Base-by-base conservation (phyloP, 257 asterid genomes). In the Primulina huaijiensis region DNA sequence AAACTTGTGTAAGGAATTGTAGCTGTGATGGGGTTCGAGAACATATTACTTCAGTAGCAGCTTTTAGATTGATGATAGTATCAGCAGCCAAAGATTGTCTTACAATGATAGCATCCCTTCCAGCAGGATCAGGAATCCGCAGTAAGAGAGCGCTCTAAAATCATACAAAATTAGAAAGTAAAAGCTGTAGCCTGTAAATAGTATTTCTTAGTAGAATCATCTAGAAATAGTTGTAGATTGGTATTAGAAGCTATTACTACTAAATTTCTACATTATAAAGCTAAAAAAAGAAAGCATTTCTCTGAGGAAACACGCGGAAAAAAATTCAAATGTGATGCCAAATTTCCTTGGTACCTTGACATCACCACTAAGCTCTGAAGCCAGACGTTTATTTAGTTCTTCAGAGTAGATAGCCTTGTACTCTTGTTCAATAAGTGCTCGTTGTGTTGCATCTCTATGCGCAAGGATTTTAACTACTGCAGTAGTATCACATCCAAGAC, bases 81-180 rank as follows among this genome's bases (percentile, higher is more conserved):
- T 81, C 25, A 23, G 25, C 82, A 58, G 61, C 35, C 81, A 91
- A 80, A 65, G 93, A 87, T 69, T 77, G 64, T 76, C 89, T 81
- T 5, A 94, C 79, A 43, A 88, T 75, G 16, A 81, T 80, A 59
- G 98, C 98, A 75, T 94, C 99, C 43, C 97, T 85, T 55, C 69
- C 65, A 37, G 92, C 94, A 23, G 98, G 99, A 82, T 94, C 99
- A 62, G 83, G 87, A 92, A 94, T 74, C 99, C 99, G 91, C 34
- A 86, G 82, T 55, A 85, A 74, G 58, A 94, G 46, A 11, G 98
- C 98, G 77, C 68, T 88, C 99, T 91, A 87, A 78, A 75, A 69
- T 56, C 60, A 76, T 21, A 53, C 30, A 34, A 40, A 68, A 67
- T 40, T 59, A 37, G 9, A 29, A 14, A 43, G 7, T 34, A 57